These are phyloP conservation scores for Xylaria sp. DNA, from an alignment of 2,329 filamentous ascomycete genomes.

Conservation along the genomic window DNA sequence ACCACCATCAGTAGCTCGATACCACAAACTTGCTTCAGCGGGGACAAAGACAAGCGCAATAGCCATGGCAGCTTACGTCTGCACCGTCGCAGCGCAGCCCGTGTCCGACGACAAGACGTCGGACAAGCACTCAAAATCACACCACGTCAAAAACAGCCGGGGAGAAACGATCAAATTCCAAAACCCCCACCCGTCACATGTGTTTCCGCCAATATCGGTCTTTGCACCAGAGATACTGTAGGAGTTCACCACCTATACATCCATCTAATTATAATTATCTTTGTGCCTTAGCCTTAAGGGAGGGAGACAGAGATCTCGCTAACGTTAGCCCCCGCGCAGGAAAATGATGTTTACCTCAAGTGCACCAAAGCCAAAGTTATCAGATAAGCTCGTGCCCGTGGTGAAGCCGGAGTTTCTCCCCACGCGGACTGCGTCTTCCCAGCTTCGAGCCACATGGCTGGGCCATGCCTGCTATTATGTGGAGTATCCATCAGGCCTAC, in stretches of 20 bases:
- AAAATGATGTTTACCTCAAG: slow-evolving; percentile 54
- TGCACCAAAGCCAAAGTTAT: slow-evolving; percentile 71
- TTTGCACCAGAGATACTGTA: slow-evolving; percentile 36
- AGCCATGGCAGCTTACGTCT: slow-evolving; percentile 44
- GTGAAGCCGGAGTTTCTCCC: slow-evolving; percentile 74
- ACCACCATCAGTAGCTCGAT: slow-evolving; percentile 29
- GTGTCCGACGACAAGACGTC: slow-evolving; percentile 52
- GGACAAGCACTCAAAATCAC: slow-evolving; percentile 58
- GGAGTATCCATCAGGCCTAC: slow-evolving; percentile 86
- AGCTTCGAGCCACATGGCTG: slow-evolving; percentile 89
- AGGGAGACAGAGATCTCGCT: slow-evolving; percentile 1
- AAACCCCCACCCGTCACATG: slow-evolving; percentile 63
- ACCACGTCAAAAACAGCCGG: slow-evolving; percentile 58
- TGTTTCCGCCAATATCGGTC: slow-evolving; percentile 28
- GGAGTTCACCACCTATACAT: slow-evolving; percentile 13
- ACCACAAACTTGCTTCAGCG: slow-evolving; percentile 39
- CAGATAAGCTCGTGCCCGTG: slow-evolving; percentile 68
- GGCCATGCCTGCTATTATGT: slow-evolving; percentile 95
- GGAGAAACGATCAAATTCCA: slow-evolving; percentile 59
- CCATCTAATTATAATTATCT: not conserved
- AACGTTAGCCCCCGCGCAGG: slow-evolving; percentile 17
- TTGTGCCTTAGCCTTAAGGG: not conserved
- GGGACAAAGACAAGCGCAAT: slow-evolving; percentile 38
- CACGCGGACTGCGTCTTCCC: slow-evolving; percentile 63
- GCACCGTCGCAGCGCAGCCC: slow-evolving; percentile 46